phyloP scores from a whole-genome alignment of 2,329 filamentous ascomycete genomes.

The Aurifilum marmelostoma region DNA sequence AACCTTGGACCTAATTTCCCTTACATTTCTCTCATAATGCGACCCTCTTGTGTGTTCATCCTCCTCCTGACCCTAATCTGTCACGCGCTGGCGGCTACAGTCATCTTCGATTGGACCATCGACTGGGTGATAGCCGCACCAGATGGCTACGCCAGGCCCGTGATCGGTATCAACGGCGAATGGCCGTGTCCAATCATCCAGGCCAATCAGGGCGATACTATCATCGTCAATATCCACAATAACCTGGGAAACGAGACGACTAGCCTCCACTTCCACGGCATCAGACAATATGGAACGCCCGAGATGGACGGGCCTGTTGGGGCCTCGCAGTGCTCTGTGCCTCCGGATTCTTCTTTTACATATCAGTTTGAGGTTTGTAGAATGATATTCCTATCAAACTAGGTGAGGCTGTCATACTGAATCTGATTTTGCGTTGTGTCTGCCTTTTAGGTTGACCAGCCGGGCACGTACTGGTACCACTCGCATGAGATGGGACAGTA shows the following conservation, averaged over 20 bases:
- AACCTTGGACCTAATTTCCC: too few relatives aligned
- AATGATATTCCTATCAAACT: slow-evolving; percentile 19
- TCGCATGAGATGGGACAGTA: slow-evolving; percentile 68
- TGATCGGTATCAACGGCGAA: slow-evolving; percentile 60
- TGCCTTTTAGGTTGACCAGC: slow-evolving; percentile 40
- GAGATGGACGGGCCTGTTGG: slow-evolving; percentile 62
- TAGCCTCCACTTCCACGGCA: slow-evolving; percentile 61
- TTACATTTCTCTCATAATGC: slow-evolving; percentile 16
- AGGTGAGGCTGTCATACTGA: too few relatives aligned
- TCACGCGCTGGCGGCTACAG: slow-evolving; percentile 36
- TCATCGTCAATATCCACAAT: slow-evolving; percentile 55
- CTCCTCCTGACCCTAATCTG: slow-evolving; percentile 32
- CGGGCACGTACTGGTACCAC: slow-evolving; percentile 61
- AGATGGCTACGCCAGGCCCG: slow-evolving; percentile 42
- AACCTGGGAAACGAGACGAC: slow-evolving; percentile 56
- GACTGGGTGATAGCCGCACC: slow-evolving; percentile 46
- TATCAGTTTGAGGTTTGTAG: slow-evolving; percentile 53
- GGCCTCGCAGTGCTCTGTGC: slow-evolving; percentile 58
- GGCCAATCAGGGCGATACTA: slow-evolving; percentile 53
- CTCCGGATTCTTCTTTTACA: slow-evolving; percentile 54
- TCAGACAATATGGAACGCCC: slow-evolving; percentile 55
- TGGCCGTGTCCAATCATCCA: slow-evolving; percentile 64
- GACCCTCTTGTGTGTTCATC: background rate
- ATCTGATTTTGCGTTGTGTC: background rate
- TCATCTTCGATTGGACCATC: slow-evolving; percentile 44